Conservation (phyloP, 2,329 filamentous ascomycete species). For the Pyrenophora tritici-repentis region DNA sequence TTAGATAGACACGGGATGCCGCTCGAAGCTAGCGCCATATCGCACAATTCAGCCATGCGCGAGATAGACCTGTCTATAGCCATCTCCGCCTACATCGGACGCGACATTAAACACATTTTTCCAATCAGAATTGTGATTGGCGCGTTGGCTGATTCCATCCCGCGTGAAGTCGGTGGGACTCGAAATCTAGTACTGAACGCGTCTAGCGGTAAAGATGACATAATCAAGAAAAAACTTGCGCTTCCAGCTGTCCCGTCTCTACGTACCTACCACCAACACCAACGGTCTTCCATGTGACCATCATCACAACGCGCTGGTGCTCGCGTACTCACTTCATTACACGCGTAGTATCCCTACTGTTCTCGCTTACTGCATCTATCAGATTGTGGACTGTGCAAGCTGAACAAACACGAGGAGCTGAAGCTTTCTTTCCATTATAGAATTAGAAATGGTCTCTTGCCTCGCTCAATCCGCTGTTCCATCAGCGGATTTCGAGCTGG, state of each 20-base stretch:
- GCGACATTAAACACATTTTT: neutral
- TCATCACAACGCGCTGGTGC: neutral
- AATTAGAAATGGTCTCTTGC: slow-evolving; percentile 38
- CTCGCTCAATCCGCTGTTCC: slow-evolving; percentile 46
- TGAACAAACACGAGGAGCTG: neutral
- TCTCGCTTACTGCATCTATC: neutral
- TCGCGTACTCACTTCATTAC: neutral
- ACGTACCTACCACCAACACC: no score
- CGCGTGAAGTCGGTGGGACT: slow-evolving; percentile 1
- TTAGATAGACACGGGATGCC: slow-evolving; percentile 22
- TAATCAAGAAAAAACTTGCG: slow-evolving; percentile 14
- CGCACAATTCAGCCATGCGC: slow-evolving; percentile 3
- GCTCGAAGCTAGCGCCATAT: slow-evolving; percentile 21
- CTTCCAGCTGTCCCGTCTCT: neutral
- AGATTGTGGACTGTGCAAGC: neutral
- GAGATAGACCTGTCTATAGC: neutral
- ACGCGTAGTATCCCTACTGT: neutral
- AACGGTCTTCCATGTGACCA: neutral
- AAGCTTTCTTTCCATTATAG: neutral
- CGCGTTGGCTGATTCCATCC: neutral
- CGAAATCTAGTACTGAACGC: neutral
- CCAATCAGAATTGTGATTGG: slow-evolving; percentile 1
- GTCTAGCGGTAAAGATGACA: neutral
- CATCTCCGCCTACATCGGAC: neutral
- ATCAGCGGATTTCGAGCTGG: slow-evolving; percentile 48